phyloP scores from a whole-genome alignment of 768 basidiomycete genomes.

The Mycena floridula region DNA sequence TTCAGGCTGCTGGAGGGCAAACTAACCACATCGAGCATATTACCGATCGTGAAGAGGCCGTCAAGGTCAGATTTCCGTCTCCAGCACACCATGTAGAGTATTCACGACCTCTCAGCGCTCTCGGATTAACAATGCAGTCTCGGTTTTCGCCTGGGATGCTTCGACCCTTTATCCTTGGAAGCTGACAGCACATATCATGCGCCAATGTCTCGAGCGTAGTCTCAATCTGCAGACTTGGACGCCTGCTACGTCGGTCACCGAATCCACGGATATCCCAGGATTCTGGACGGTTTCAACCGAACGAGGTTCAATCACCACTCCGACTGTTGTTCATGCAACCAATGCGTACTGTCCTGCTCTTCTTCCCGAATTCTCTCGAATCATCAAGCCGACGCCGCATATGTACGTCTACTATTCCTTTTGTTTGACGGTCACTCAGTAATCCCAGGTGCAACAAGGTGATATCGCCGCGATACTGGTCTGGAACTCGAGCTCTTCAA shows the following conservation, averaged over 20 bases:
- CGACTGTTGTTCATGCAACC: slow-evolving; percentile 46
- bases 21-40: slow-evolving; percentile 13
- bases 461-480: slow-evolving; percentile 11
- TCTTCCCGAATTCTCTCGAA: slow-evolving; percentile 31
- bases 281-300: slow-evolving; percentile 36
- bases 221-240: slow-evolving; percentile 40
- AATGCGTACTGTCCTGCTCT: slow-evolving; percentile 47
- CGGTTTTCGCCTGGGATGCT: slow-evolving; percentile 23
- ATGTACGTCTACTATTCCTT: too few species aligned
- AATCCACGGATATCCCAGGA: slow-evolving; percentile 12
- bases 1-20: slow-evolving; percentile 14
- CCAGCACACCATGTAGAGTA: neutral
- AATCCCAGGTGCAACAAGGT: slow-evolving; percentile 16
- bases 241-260: slow-evolving; percentile 30
- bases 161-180: slow-evolving; percentile 13
- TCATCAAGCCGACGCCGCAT: slow-evolving; percentile 17
- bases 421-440: too few species aligned
- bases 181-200: slow-evolving; percentile 9
- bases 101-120: slow-evolving; percentile 16
- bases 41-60: slow-evolving; percentile 13
- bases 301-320: slow-evolving; percentile 31
- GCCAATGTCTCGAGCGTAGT: slow-evolving; percentile 4
- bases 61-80: neutral
- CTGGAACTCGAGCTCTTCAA: slow-evolving; percentile 10
- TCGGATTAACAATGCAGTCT: slow-evolving; percentile 24